phyloP scores from a whole-genome alignment of 78 protist genomes.

The Andalucia godoyi region DNA sequence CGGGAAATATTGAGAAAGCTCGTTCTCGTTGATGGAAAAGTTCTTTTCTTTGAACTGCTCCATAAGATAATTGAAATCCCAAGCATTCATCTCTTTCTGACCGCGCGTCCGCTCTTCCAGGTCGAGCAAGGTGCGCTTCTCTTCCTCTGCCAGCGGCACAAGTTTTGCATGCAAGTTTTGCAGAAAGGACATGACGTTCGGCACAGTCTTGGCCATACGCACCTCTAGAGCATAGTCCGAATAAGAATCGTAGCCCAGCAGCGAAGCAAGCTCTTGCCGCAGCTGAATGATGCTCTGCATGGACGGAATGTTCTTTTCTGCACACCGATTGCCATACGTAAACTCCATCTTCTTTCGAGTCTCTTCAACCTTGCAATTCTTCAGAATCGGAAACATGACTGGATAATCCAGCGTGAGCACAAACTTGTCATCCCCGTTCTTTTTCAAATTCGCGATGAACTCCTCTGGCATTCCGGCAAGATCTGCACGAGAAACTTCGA shows the following conservation, averaged over 20 bases:
- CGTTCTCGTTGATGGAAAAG: conserved; percentile 27
- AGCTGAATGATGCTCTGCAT: conserved; percentile 2
- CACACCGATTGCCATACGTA: conserved; percentile 9
- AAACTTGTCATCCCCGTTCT: conserved; percentile 16
- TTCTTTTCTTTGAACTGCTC: conserved; percentile 14
- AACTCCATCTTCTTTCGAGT: conserved; percentile 1
- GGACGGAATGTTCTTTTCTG: conserved; percentile 8
- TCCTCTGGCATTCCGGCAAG: conserved; percentile 54
- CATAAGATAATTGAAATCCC: conserved; percentile 29
- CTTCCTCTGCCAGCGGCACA: neutral
- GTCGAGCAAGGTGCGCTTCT: conserved; percentile 10
- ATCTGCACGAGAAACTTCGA: conserved; percentile 15
- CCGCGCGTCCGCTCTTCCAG: conserved; percentile 11
- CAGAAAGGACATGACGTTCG: neutral
- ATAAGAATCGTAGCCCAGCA: conserved; percentile 30
- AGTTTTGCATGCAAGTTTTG: neutral
- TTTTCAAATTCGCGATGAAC: neutral
- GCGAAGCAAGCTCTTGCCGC: conserved; percentile 22
- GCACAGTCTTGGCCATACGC: conserved; percentile 9
- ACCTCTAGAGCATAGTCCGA: conserved; percentile 19
- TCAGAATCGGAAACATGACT: conserved; percentile 37
- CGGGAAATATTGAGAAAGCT: conserved; percentile 33
- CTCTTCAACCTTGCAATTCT: conserved; percentile 10
- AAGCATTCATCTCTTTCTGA: conserved; percentile 7
- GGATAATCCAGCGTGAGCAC: conserved; percentile 43